Conservation (phyloP, 208 protist species). For the Leishmania turanica region DNA sequence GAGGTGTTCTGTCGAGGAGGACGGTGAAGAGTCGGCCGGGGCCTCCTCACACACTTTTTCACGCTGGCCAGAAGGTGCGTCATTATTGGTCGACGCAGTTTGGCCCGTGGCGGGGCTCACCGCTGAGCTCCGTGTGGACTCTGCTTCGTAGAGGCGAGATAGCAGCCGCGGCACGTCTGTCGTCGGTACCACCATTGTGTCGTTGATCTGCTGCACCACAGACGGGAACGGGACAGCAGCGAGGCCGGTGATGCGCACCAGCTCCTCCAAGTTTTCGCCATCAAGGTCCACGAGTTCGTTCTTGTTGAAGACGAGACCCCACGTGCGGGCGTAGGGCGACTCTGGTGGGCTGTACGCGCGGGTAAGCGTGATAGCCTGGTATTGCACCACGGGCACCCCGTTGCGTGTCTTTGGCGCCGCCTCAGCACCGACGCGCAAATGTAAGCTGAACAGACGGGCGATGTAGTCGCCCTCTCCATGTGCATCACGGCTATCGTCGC, state of each 20-base stretch:
- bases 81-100: background rate
- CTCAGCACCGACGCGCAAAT: background rate
- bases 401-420: background rate
- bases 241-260: background rate
- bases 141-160: background rate
- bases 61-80: background rate
- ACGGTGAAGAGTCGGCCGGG: background rate
- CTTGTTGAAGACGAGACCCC: constrained; percentile 21
- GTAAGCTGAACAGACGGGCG: background rate
- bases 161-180: constrained; percentile 19
- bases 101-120: background rate
- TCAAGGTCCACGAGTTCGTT: constrained; percentile 20
- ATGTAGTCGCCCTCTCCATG: background rate
- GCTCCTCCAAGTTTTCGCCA: background rate
- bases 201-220: constrained; percentile 31
- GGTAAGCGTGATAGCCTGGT: constrained; percentile 21
- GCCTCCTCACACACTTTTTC: background rate
- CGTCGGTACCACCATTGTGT: constrained; percentile 10
- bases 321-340: background rate
- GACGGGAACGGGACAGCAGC: constrained; percentile 32
- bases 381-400: constrained; percentile 21
- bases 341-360: background rate
- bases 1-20: constrained; percentile 16
- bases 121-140: no score
- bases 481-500: background rate